Evolutionary conservation across 2,329 filamentous ascomycete genomes (phyloP).

Genomic region (Ascochyta fabae): DNA sequence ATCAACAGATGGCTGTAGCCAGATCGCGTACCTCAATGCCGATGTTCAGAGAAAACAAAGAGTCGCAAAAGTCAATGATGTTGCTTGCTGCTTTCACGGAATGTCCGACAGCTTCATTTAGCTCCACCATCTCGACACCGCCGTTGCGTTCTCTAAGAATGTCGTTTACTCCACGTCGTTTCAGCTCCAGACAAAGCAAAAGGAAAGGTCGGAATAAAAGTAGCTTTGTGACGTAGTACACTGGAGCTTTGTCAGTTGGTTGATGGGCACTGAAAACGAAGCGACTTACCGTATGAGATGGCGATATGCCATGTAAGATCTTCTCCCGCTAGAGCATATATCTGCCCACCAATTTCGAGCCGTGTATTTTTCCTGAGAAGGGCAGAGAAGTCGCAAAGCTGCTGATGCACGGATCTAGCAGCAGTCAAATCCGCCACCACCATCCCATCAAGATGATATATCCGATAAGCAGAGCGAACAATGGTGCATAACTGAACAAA

Average conservation of each 20-base stretch:
- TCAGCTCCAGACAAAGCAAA: constrained; percentile 5
- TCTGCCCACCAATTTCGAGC: constrained; percentile 5
- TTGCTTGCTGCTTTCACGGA: not conserved
- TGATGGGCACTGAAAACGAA: not conserved
- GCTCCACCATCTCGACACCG: constrained; percentile 4
- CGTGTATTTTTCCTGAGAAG: not conserved
- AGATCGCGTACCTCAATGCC: constrained; percentile 1
- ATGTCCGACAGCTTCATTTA: not conserved
- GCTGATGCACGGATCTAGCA: not conserved
- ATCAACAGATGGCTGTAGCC: not conserved
- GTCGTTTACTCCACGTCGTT: constrained; percentile 2
- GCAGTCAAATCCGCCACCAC: constrained; percentile 2
- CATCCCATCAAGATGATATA: constrained; percentile 9
- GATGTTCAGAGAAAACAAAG: constrained; percentile 8
- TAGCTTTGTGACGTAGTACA: constrained; percentile 3
- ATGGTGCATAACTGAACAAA: constrained; percentile 11
- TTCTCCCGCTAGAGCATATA: constrained; percentile 10
- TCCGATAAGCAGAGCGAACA: constrained; percentile 5
- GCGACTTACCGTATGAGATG: constrained; percentile 5
- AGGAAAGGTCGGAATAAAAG: constrained; percentile 11
- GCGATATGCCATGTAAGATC: constrained; percentile 13
- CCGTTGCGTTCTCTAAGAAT: constrained; percentile 6
- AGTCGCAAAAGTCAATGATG: constrained; percentile 5
- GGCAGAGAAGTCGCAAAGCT: not conserved
- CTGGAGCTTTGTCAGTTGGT: not conserved